phyloP scores from a whole-genome alignment of 2,329 filamentous ascomycete genomes.

The Colletotrichum viniferum region DNA sequence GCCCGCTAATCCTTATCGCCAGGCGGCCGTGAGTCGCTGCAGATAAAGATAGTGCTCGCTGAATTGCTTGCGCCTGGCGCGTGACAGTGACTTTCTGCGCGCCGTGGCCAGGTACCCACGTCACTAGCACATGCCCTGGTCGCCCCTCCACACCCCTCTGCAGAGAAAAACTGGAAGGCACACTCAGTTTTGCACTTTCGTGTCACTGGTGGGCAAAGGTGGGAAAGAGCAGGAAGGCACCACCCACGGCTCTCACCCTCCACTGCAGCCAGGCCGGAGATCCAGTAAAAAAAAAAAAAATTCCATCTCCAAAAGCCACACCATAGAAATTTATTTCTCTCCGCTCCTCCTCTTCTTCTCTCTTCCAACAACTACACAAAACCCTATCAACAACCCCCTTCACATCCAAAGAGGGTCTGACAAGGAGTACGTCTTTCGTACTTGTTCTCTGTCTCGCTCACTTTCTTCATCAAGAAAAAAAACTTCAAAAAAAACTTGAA shows the following conservation, averaged over 20 bases:
- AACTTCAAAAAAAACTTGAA: slow-evolving; percentile 64
- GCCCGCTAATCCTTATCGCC: neutral
- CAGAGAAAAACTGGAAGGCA: slow-evolving; percentile 16
- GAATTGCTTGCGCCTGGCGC: neutral
- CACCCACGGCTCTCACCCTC: neutral
- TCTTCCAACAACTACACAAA: slow-evolving; percentile 51
- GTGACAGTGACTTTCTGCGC: neutral
- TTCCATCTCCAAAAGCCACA: slow-evolving; percentile 22
- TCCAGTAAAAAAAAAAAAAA: slow-evolving; percentile 25
- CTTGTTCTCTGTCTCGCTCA: slow-evolving; percentile 65
- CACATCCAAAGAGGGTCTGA: slow-evolving; percentile 51
- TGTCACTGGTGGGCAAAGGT: neutral
- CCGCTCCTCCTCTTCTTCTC: slow-evolving; percentile 38
- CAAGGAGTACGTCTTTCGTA: slow-evolving; percentile 64
- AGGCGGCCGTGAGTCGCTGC: neutral
- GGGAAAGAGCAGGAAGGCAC: neutral
- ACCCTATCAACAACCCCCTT: slow-evolving; percentile 50
- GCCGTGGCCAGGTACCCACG: neutral
- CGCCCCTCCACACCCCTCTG: neutral
- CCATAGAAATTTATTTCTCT: slow-evolving; percentile 45
- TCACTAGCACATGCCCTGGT: slow-evolving; percentile 12
- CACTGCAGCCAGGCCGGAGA: slow-evolving; percentile 8
- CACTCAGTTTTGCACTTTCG: neutral
- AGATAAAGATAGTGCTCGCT: neutral
- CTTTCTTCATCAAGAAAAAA: slow-evolving; percentile 56